Percentiles rank a stretch among this genome's conserved stretches.
phyloP scores from a whole-genome alignment of 768 basidiomycete genomes.

The Tylopilus subfusipes region DNA sequence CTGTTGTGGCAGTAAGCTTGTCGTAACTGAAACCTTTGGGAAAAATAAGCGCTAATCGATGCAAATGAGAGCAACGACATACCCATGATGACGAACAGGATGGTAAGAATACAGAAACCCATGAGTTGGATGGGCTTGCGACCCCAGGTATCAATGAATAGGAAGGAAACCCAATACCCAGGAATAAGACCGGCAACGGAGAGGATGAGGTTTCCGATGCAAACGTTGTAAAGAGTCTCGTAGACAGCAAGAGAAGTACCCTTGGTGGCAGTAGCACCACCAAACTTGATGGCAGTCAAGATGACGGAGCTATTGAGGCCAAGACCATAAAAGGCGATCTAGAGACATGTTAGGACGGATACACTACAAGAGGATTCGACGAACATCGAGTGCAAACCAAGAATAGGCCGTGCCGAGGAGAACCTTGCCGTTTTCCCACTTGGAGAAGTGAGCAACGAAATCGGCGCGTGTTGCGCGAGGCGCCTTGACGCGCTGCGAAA shows the following conservation, averaged over 20 bases:
- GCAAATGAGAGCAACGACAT: conserved; percentile 16
- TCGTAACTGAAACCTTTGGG: conserved; percentile 62
- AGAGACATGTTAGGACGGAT: conserved; percentile 2
- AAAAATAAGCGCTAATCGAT: conserved; percentile 3
- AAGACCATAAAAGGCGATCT: conserved; percentile 88
- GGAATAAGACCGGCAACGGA: conserved; percentile 78
- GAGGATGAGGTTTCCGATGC: conserved; percentile 73
- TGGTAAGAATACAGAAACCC: conserved; percentile 67
- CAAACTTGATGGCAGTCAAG: conserved; percentile 65
- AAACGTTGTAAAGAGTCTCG: conserved; percentile 57
- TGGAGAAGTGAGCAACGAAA: conserved; percentile 63
- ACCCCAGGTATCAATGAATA: conserved; percentile 75
- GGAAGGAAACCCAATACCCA: conserved; percentile 57
- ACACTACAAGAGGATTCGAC: conserved; percentile 22
- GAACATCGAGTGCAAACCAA: conserved; percentile 84
- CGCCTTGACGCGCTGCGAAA: conserved; percentile 55
- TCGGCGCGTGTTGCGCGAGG: conserved; percentile 69
- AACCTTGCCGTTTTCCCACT: conserved; percentile 77
- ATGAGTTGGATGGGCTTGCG: conserved; percentile 80
- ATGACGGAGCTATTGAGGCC: conserved; percentile 81
- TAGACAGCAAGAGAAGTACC: conserved; percentile 43
- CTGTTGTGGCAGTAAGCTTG: conserved; percentile 43
- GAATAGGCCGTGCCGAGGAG: conserved; percentile 76
- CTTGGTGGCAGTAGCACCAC: conserved; percentile 34
- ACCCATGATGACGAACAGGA: conserved; percentile 71